Evolutionary conservation across 108 stramenopile genomes (phyloP).

Genomic region (Stephanodiscus minutulus): DNA sequence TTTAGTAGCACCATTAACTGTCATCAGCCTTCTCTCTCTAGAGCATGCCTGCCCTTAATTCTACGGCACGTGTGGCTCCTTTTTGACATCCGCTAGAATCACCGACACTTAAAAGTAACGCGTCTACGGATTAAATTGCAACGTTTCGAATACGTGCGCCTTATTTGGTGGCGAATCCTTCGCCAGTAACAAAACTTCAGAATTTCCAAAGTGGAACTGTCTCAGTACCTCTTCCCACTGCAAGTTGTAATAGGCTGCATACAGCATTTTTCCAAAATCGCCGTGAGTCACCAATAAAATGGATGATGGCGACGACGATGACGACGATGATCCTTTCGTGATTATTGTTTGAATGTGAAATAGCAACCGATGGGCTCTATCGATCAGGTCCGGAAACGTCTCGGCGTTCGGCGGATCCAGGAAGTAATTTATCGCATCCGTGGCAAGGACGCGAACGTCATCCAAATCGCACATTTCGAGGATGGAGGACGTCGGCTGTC

Average conservation of each 20-base stretch:
- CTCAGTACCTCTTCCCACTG: slow-evolving; percentile 54
- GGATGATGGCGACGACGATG: not conserved
- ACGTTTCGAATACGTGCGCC: slow-evolving; percentile 47
- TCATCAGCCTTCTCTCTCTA: no score
- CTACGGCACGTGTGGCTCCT: no score
- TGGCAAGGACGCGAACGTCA: slow-evolving; percentile 33
- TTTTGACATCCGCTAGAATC: no score
- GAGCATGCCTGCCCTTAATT: no score
- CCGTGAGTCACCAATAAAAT: slow-evolving; percentile 58
- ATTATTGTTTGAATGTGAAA: slow-evolving; percentile 22
- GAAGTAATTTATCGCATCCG: slow-evolving; percentile 57
- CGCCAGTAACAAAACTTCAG: slow-evolving; percentile 48
- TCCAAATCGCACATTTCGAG: slow-evolving; percentile 32
- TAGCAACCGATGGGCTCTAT: slow-evolving; percentile 38
- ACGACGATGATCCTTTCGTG: slow-evolving; percentile 6
- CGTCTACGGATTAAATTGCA: slow-evolving; percentile 39
- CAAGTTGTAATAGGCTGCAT: slow-evolving; percentile 56
- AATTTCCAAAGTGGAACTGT: slow-evolving; percentile 63
- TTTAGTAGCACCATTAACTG: no score
- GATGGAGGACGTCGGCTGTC: slow-evolving; percentile 47
- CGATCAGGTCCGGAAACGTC: slow-evolving; percentile 57
- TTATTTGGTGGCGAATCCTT: slow-evolving; percentile 41
- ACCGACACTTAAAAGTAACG: no score
- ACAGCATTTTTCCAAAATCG: slow-evolving; percentile 65
- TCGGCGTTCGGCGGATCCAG: slow-evolving; percentile 53